Conservation (phyloP, 2,329 filamentous ascomycete genomes). For the Phialophora expanda region DNA sequence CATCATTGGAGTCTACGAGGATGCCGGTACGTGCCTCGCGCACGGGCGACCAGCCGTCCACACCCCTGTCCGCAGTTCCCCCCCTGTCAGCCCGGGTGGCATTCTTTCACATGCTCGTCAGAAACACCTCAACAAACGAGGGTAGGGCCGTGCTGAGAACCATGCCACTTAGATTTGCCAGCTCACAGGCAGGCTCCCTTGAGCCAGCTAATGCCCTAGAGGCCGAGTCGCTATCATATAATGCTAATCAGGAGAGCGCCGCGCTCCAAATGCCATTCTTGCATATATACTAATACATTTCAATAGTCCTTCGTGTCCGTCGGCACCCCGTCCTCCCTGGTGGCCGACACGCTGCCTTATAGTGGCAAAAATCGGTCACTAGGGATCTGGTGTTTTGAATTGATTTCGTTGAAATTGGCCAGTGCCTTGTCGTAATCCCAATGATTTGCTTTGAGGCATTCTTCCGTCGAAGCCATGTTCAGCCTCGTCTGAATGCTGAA, state of each 20-base stretch:
- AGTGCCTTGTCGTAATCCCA: constrained; percentile 82
- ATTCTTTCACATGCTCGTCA: constrained; percentile 12
- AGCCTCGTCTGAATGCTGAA: constrained; percentile 79
- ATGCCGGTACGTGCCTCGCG: not conserved
- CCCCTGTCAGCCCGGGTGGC: not conserved
- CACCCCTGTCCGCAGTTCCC: constrained; percentile 1
- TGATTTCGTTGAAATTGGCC: constrained; percentile 74
- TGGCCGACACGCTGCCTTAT: constrained; percentile 10
- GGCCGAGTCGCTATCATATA: constrained; percentile 7
- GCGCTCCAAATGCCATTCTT: constrained; percentile 9
- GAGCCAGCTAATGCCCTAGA: not conserved
- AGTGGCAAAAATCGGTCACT: constrained; percentile 34
- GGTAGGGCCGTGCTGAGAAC: not conserved
- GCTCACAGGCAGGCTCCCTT: not conserved
- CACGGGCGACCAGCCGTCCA: constrained; percentile 3
- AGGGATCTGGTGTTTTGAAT: constrained; percentile 51
- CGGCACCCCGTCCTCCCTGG: not conserved
- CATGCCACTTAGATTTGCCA: constrained; percentile 8
- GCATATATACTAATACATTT: constrained; percentile 11
- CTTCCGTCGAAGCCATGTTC: constrained; percentile 75
- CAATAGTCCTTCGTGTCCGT: not conserved
- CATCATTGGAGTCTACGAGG: constrained; percentile 3
- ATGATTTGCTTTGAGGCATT: constrained; percentile 77
- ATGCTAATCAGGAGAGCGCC: constrained; percentile 19
- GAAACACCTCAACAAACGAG: not conserved